Percentiles rank a stretch among this genome's conserved stretches.
These are phyloP conservation scores for Metschnikowia amazonensis DNA, from an alignment of 805 yeast species.

Conservation along the genomic window DNA sequence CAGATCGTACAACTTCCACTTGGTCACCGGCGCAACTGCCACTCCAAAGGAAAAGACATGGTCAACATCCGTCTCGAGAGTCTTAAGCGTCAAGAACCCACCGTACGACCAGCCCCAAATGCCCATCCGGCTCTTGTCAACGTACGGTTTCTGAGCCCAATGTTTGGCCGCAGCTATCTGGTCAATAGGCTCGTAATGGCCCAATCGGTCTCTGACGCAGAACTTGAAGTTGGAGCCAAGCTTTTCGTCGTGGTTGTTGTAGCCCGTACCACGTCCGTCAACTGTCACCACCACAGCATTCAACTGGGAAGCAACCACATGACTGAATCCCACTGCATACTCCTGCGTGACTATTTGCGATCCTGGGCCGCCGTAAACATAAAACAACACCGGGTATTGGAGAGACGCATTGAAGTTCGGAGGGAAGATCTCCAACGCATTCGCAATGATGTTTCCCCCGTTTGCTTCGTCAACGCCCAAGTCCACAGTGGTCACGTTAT, in stretches of 20 bases:
- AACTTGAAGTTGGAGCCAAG: constrained; percentile 58
- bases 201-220: constrained; percentile 76
- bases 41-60: constrained; percentile 79
- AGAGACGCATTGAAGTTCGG: constrained; percentile 56
- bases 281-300: constrained; percentile 88
- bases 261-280: constrained; percentile 97
- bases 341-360: constrained; percentile 73
- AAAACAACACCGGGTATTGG: constrained; percentile 83
- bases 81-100: constrained; percentile 87
- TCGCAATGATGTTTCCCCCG: constrained; percentile 46
- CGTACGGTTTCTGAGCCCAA: constrained; percentile 61
- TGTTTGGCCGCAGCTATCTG: constrained; percentile 80
- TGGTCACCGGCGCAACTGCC: constrained; percentile 97
- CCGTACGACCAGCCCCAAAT: constrained; percentile 99
- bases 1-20: constrained; percentile 89
- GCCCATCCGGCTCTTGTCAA: constrained; percentile 66
- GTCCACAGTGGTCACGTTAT: constrained; percentile 48
- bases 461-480: constrained; percentile 48
- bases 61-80: constrained; percentile 68
- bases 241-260: constrained; percentile 55
- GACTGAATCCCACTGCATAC: constrained; percentile 62
- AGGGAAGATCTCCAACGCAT: constrained; percentile 76
- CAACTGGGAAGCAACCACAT: constrained; percentile 71
- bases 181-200: constrained; percentile 78
- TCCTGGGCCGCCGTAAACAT: constrained; percentile 94